A percentile compares a stretch with the other conserved stretches of the same genome.
Conservation (phyloP, 805 yeast species). For the Candida mattraensis region DNA sequence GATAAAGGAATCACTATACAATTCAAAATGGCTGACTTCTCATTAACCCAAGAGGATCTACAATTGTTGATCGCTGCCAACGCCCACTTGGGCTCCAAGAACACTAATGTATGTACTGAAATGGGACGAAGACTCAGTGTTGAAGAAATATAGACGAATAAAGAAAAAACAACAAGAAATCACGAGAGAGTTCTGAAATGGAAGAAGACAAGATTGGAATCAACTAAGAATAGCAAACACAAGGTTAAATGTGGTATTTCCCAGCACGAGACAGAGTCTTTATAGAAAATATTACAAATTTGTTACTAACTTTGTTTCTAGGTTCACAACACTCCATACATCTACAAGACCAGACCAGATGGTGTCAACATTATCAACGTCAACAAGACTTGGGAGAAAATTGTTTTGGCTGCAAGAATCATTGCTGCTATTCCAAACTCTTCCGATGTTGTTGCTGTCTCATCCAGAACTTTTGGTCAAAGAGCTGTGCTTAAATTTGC, state of each 20-base stretch:
- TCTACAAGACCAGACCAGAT: conserved; percentile 98
- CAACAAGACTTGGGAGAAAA: conserved; percentile 99
- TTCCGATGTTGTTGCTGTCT: conserved; percentile 96
- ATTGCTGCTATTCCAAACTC: conserved; percentile 99
- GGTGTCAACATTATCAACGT: conserved; percentile 98
- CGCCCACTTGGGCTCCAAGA: conserved; percentile 99
- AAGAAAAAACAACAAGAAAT: not conserved
- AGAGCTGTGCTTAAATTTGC: conserved; percentile 99
- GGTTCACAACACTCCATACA: conserved; percentile 97
- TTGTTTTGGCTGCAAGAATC: conserved; percentile 98
- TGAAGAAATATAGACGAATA: not conserved
- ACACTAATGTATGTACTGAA: conserved; percentile 87
- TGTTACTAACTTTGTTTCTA: conserved; percentile 30
- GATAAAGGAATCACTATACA: too few species aligned
- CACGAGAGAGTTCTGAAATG: not conserved
- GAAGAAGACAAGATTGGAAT: not conserved
- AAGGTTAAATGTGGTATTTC: too few species aligned
- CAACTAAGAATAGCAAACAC: too few species aligned
- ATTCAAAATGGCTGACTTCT: conserved; percentile 37
- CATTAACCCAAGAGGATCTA: conserved; percentile 90
- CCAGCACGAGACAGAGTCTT: too few species aligned
- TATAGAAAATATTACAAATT: too few species aligned
- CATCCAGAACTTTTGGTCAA: conserved; percentile 99
- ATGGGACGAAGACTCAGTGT: conserved; percentile 8
- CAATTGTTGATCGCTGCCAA: conserved; percentile 99